These are phyloP conservation scores for Ganoderma sp. DNA, from an alignment of 1,284 basidiomycete genomes.

Conservation along the genomic window DNA sequence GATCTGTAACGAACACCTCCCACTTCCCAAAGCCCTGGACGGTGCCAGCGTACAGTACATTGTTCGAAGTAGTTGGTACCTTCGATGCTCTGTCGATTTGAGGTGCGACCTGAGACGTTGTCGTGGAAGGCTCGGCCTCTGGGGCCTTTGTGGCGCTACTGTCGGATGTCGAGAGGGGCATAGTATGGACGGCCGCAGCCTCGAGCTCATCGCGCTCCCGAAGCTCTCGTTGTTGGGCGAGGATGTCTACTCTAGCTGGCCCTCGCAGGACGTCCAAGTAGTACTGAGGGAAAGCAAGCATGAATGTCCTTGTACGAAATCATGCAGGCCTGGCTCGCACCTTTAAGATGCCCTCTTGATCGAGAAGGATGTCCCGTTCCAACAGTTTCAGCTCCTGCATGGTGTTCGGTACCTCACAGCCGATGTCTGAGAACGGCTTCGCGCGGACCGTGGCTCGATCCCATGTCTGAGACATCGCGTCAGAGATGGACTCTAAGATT, in stretches of 20 bases:
- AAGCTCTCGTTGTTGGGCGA: background rate
- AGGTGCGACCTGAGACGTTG: background rate
- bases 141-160: background rate
- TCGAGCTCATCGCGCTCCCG: background rate
- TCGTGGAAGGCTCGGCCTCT: background rate
- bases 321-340: background rate
- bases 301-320: no score
- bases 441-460: background rate
- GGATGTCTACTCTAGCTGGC: background rate
- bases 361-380: background rate
- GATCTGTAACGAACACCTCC: slow-evolving; percentile 50
- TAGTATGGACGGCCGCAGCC: background rate
- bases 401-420: background rate
- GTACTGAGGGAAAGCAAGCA: background rate
- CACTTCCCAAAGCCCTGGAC: slow-evolving; percentile 56
- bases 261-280: background rate
- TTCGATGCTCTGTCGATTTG: background rate
- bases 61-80: slow-evolving; percentile 10
- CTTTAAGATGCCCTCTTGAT: background rate
- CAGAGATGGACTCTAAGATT: background rate
- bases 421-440: background rate
- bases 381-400: background rate
- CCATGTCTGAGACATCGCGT: background rate
- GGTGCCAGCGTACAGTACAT: slow-evolving; percentile 51
- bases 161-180: background rate